Percentiles rank a stretch among this genome's conserved stretches.
Evolutionary conservation across 78 protist genomes (phyloP).

Genomic region (Guillardia theta): DNA sequence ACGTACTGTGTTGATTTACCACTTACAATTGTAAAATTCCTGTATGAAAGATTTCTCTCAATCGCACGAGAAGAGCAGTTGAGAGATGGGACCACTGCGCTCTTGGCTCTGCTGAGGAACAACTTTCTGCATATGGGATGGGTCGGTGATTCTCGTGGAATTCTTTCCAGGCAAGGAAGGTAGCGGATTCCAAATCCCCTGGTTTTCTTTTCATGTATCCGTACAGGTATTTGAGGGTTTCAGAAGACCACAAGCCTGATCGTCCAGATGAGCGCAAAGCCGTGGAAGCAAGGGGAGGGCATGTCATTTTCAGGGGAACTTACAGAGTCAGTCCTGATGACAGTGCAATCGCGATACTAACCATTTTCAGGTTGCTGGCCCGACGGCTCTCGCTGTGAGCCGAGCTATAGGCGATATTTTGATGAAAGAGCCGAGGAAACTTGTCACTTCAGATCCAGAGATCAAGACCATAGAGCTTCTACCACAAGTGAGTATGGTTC

Average conservation of each 20-base stretch:
- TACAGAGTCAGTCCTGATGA: background rate
- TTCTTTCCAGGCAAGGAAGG: background rate
- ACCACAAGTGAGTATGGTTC: background rate
- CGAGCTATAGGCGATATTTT: background rate
- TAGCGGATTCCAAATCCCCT: background rate
- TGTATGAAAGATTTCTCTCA: background rate
- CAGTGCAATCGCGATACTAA: background rate
- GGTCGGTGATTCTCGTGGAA: constrained; percentile 17
- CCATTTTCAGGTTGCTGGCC: background rate
- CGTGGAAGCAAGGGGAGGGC: background rate
- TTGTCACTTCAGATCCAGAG: background rate
- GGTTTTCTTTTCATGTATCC: background rate
- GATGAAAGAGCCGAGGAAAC: constrained; percentile 11
- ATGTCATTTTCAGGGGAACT: background rate
- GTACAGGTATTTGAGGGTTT: background rate
- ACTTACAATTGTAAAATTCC: background rate
- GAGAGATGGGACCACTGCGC: constrained; percentile 21
- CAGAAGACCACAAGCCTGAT: constrained; percentile 24
- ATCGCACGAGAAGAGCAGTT: background rate
- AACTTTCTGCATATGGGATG: constrained; percentile 5
- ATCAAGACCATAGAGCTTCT: background rate
- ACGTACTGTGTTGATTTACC: background rate
- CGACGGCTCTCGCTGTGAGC: constrained; percentile 14
- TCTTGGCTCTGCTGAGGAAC: background rate
- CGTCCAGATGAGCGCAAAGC: background rate